Evolutionary conservation across 495 filamentous ascomycete genomes (phyloP).

Genomic region (Penicillium herquei): DNA sequence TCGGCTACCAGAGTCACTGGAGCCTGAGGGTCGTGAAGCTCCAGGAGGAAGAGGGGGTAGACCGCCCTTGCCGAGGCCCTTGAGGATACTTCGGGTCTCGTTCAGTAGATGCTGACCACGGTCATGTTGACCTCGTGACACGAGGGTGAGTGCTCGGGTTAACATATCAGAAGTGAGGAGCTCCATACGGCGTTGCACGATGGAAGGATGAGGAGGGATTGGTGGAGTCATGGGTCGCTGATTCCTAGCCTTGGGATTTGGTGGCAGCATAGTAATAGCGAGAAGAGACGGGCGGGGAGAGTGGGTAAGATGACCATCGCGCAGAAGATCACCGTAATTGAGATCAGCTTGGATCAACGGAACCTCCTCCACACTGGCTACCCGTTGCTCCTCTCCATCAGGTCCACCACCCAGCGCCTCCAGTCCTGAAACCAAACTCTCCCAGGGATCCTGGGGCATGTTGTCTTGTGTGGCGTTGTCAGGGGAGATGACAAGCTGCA

Average conservation of each 20-base stretch:
- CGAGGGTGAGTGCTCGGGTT: conserved; percentile 85
- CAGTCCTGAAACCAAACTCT: conserved; percentile 90
- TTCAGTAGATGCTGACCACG: conserved; percentile 86
- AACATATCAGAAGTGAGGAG: conserved; percentile 98
- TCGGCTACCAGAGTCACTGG: conserved; percentile 39
- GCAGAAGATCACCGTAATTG: conserved; percentile 88
- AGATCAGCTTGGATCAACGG: conserved; percentile 95
- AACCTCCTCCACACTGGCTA: conserved; percentile 88
- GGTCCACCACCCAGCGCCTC: conserved; percentile 91
- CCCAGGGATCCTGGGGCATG: conserved; percentile 92
- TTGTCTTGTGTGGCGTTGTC: conserved; percentile 84
- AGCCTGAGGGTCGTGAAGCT: conserved; percentile 27
- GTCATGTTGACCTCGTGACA: conserved; percentile 88
- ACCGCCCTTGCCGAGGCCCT: conserved; percentile 92
- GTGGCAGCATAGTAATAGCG: conserved; percentile 98
- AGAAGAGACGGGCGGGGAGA: conserved; percentile 85
- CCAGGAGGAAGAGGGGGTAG: conserved; percentile 82
- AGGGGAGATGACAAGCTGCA: conserved; percentile 90
- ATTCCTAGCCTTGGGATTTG: conserved; percentile 57
- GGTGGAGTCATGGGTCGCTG: conserved; percentile 69
- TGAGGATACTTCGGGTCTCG: conserved; percentile 93
- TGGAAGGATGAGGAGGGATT: conserved; percentile 91
- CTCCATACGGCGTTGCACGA: conserved; percentile 98
- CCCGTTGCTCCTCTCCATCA: conserved; percentile 82
- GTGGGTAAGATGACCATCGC: conserved; percentile 86